Percentiles rank a stretch among this genome's conserved stretches.
phyloP scores from a whole-genome alignment of 2,329 filamentous ascomycete species.

The Fusarium albidum region DNA sequence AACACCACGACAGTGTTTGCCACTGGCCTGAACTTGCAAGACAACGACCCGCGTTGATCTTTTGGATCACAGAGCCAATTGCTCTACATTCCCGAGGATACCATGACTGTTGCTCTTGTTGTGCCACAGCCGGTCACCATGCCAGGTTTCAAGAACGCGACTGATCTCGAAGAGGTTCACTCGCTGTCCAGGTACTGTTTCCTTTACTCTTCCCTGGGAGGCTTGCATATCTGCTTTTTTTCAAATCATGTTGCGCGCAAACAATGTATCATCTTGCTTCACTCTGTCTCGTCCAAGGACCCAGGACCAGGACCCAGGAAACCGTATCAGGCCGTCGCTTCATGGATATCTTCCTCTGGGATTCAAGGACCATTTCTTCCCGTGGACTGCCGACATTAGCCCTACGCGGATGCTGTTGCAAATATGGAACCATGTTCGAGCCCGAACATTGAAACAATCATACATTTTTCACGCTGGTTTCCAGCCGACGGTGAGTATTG shows the following conservation, averaged over 20 bases:
- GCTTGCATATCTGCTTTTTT: conserved; percentile 49
- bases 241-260: conserved; percentile 39
- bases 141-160: conserved; percentile 60
- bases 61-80: conserved; percentile 40
- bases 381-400: conserved; percentile 22
- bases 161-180: conserved; percentile 67
- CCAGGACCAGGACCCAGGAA: conserved; percentile 20
- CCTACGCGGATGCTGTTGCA: conserved; percentile 9
- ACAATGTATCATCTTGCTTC: conserved; percentile 43
- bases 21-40: conserved; percentile 39
- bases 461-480: conserved; percentile 29
- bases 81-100: conserved; percentile 49
- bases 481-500: conserved; percentile 49
- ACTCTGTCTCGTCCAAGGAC: conserved; percentile 34
- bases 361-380: conserved; percentile 11
- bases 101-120: conserved; percentile 59
- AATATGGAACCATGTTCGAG: conserved; percentile 41
- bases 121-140: conserved; percentile 58
- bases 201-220: conserved; percentile 55
- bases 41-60: conserved; percentile 42
- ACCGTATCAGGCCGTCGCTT: conserved; percentile 9
- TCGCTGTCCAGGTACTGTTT: conserved; percentile 70
- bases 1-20: conserved; percentile 37
- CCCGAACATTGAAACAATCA: conserved; percentile 45
- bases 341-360: conserved; percentile 19